Evolutionary conservation across 2,329 filamentous ascomycete species (phyloP), one percentile per base, ranked within the genome.

Genomic region (Plenodomus biglobosus): DNA sequence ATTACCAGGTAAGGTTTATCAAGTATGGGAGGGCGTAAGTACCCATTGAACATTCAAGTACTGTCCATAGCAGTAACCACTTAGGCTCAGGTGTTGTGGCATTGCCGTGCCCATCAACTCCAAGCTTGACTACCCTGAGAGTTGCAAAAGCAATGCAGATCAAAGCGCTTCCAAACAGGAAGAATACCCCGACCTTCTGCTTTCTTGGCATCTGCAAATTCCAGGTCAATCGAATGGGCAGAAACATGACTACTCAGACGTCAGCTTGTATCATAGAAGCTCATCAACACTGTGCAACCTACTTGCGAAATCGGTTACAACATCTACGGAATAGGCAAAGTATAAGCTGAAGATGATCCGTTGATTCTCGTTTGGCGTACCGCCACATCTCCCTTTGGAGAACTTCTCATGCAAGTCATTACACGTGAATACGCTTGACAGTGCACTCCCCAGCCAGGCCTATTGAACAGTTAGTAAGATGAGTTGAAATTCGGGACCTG

Each of bases 351-450:
- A 58, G 17, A 50, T 46, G 24, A 53, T 46, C 7, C 52, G 44
- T 15, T 48, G 16, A 8, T 47, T 8, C 16, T 59, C 56, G 19
- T 58, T 45, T 7, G 48, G 37, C 10, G 47, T 58, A 15, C 44
- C 44, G 13, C 42, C 43, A 46, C 70, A 73, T 46, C 43, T 50
- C 3, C 63, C 64, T 18, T 52, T 45, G 15, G 61, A 68, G 32
- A 73, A 73, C 62, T 70, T 73, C 7, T 63, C 66, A 15, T 69
- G 61, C 49, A 73, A 64, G 41, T 64, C 66, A 13, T 63, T 47
- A 46, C 73, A 76, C 7, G 63, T 71, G 5, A 67, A 66, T 40
- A 72, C 56, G 20, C 65, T 71, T 8, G 65, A 62, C 17, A 71
- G 39, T 13, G 71, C 55, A 39, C 68, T 71, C 22, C 71, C 69